Evolutionary conservation across 352 stramenopile genomes (phyloP).

Genomic region (Phytophthora boehmeriae): DNA sequence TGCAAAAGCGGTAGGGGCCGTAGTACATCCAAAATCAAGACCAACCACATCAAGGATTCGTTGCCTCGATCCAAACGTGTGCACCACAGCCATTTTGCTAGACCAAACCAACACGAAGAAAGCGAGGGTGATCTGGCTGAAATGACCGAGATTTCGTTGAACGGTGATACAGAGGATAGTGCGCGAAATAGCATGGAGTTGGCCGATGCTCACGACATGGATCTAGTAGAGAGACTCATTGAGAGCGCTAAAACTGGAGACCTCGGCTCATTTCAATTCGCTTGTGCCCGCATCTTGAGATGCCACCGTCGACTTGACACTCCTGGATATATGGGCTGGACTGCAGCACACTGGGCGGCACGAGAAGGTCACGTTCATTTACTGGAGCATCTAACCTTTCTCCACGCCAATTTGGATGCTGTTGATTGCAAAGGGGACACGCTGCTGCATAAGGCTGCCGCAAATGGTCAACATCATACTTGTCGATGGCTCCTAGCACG

Average conservation of each 20-base stretch:
- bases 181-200: neutral
- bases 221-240: constrained; percentile 66
- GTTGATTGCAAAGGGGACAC: constrained; percentile 73
- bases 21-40: constrained; percentile 3
- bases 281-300: constrained; percentile 43
- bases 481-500: constrained; percentile 75
- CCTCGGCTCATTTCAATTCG: constrained; percentile 48
- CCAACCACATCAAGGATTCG: constrained; percentile 19
- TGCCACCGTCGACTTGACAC: constrained; percentile 56
- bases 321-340: constrained; percentile 78
- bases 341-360: constrained; percentile 74
- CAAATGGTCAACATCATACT: constrained; percentile 65
- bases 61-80: constrained; percentile 24
- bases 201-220: constrained; percentile 25
- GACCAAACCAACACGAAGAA: constrained; percentile 23
- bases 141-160: constrained; percentile 73
- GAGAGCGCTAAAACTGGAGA: constrained; percentile 71
- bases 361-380: constrained; percentile 67
- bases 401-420: constrained; percentile 64
- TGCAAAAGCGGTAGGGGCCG: constrained; percentile 25
- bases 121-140: constrained; percentile 28
- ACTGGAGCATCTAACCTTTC: constrained; percentile 57
- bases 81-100: constrained; percentile 15
- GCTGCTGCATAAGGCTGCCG: constrained; percentile 75
- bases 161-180: constrained; percentile 2